A percentile compares a stretch with the other conserved stretches of the same genome.
phyloP scores from a whole-genome alignment of 78 protist genomes.

The Monosiga brevicollis region DNA sequence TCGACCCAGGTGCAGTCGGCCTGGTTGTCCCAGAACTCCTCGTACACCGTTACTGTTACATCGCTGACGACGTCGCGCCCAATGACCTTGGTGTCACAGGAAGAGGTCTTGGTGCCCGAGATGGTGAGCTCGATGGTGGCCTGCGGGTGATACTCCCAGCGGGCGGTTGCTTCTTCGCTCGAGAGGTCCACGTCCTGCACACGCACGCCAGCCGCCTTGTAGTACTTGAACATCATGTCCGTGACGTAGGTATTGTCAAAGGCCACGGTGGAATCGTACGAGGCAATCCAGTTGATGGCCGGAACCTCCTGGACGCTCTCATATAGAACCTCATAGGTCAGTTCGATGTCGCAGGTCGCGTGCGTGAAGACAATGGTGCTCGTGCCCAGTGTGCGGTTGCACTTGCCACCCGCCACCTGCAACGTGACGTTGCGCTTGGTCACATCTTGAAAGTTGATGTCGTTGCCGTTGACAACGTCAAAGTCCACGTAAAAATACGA shows the following conservation, averaged over 20 bases:
- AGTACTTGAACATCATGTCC: background rate
- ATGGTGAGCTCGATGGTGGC: background rate
- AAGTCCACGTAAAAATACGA: background rate
- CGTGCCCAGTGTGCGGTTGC: background rate
- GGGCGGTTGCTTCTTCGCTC: background rate
- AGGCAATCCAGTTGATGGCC: background rate
- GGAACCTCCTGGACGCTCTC: background rate
- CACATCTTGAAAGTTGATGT: background rate
- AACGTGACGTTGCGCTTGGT: background rate
- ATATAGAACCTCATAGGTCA: background rate
- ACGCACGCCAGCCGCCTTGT: background rate
- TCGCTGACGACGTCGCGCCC: background rate
- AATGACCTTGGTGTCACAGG: background rate
- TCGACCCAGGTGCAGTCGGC: background rate
- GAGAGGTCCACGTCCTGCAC: background rate
- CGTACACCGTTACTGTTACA: background rate
- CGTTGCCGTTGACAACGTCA: background rate
- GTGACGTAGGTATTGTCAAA: background rate
- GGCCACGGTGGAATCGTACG: background rate
- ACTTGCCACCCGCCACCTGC: background rate
- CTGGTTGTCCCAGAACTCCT: background rate
- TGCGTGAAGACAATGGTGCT: background rate
- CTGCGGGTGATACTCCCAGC: background rate
- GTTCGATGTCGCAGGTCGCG: too few relatives aligned
- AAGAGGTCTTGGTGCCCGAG: background rate